A percentile compares a stretch with the other conserved stretches of the same genome.
Conservation (phyloP, 805 yeast genomes). For the Millerozyma miso region DNA sequence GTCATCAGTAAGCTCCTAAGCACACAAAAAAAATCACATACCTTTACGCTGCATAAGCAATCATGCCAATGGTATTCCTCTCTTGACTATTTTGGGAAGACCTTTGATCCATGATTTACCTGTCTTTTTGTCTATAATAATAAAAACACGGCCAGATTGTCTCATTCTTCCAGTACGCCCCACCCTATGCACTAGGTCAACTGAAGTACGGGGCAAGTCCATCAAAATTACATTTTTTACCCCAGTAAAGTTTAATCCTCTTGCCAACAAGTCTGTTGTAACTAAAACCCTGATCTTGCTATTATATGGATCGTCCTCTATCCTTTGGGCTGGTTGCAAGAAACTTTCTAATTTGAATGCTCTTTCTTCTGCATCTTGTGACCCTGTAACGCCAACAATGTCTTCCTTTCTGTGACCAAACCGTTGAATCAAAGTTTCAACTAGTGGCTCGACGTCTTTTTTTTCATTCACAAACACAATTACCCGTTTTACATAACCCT, state of each 20-base stretch:
- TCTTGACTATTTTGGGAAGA: conserved; percentile 62
- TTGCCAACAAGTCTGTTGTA: conserved; percentile 83
- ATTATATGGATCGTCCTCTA: conserved; percentile 28
- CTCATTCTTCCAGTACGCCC: conserved; percentile 96
- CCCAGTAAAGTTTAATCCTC: conserved; percentile 84
- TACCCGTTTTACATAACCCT: conserved; percentile 69
- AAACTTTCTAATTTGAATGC: conserved; percentile 54
- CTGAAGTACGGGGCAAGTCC: conserved; percentile 81
- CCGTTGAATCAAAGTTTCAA: conserved; percentile 44
- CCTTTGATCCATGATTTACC: conserved; percentile 81
- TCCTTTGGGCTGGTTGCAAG: conserved; percentile 51
- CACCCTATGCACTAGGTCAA: conserved; percentile 84
- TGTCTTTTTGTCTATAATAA: conserved; percentile 65
- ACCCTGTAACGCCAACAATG: conserved; percentile 64
- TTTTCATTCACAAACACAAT: conserved; percentile 81
- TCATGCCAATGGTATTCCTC: conserved; percentile 36
- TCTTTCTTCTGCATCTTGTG: conserved; percentile 59
- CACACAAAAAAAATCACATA: neutral
- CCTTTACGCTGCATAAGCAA: neutral
- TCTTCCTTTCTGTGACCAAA: conserved; percentile 37
- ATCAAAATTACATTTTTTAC: conserved; percentile 77
- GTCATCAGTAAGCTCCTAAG: conserved; percentile 1
- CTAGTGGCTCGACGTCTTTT: conserved; percentile 56
- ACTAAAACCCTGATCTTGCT: conserved; percentile 62
- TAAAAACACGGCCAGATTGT: conserved; percentile 80